Evolutionary conservation across 225 moss, liverwort and hornwort species (phyloP).

Genomic region (Bryum argenteum): DNA sequence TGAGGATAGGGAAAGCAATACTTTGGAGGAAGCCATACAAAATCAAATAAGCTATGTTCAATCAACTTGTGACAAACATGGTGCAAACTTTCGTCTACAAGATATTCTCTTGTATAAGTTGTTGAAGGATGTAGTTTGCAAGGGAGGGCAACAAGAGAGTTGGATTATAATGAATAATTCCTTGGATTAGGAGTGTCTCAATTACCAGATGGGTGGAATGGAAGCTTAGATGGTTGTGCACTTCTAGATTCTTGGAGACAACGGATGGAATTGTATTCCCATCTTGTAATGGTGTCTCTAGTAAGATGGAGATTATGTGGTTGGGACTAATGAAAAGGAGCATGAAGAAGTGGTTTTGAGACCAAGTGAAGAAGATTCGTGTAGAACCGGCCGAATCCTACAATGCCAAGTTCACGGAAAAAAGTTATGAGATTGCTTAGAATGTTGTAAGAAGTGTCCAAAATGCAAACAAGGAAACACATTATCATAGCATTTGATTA

Average conservation of each 20-base stretch:
- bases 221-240: not conserved
- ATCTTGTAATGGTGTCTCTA: not conserved
- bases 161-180: not conserved
- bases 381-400: accelerated
- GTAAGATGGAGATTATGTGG: not conserved
- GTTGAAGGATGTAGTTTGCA: too few relatives aligned
- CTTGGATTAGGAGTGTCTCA: not conserved
- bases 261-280: not conserved
- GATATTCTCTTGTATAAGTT: too few relatives aligned
- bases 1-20: too few relatives aligned
- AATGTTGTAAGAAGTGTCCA: not conserved
- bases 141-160: too few relatives aligned
- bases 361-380: not conserved
- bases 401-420: accelerated
- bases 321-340: accelerated
- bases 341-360: not conserved
- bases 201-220: not conserved
- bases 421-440: not conserved
- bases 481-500: too few relatives aligned
- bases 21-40: too few relatives aligned
- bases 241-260: not conserved
- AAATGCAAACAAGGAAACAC: accelerated
- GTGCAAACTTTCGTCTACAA: too few relatives aligned
- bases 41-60: too few relatives aligned
- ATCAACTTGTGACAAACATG: too few relatives aligned